phyloP scores from a whole-genome alignment of 495 filamentous ascomycete genomes.

The Neurospora sp. region DNA sequence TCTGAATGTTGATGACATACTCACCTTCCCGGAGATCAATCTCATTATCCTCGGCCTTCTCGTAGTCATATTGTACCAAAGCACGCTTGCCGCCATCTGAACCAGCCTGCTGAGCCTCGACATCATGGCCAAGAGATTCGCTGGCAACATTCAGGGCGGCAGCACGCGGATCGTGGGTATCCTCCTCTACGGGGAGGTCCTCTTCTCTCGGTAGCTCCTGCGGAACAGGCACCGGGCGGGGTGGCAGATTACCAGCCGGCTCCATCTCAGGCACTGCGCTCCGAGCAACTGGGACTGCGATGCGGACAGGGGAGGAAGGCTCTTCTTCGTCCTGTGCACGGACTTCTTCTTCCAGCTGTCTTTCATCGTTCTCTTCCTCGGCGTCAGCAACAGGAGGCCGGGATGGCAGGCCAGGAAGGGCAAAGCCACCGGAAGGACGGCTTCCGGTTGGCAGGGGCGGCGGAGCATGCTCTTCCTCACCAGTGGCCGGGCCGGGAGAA shows the following conservation, averaged over 20 bases:
- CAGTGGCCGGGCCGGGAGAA: conserved; percentile 9
- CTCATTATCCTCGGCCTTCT: conserved; percentile 95
- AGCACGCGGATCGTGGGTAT: conserved; percentile 50
- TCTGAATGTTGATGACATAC: conserved; percentile 87
- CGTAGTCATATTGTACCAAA: conserved; percentile 86
- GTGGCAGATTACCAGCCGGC: conserved; percentile 38
- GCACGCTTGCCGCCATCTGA: conserved; percentile 52
- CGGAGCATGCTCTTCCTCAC: conserved; percentile 34
- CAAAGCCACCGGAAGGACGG: conserved; percentile 55
- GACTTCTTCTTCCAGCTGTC: conserved; percentile 20
- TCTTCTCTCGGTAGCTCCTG: conserved; percentile 53
- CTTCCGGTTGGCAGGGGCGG: conserved; percentile 50
- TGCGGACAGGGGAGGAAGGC: conserved; percentile 63
- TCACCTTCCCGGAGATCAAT: conserved; percentile 86
- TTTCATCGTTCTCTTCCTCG: conserved; percentile 49
- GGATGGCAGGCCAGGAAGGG: conserved; percentile 64
- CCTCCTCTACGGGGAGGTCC: conserved; percentile 53
- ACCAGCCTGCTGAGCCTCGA: conserved; percentile 15
- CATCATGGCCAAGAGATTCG: conserved; percentile 22
- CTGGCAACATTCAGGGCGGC: conserved; percentile 47
- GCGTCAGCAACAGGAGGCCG: conserved; percentile 45
- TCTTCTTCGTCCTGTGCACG: conserved; percentile 34
- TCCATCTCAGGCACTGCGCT: conserved; percentile 42
- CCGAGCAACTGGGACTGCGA: conserved; percentile 78
- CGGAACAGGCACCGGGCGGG: conserved; percentile 38